phyloP scores from a whole-genome alignment of 1,284 basidiomycete species.

The Microbotryum silenes-acaulis region DNA sequence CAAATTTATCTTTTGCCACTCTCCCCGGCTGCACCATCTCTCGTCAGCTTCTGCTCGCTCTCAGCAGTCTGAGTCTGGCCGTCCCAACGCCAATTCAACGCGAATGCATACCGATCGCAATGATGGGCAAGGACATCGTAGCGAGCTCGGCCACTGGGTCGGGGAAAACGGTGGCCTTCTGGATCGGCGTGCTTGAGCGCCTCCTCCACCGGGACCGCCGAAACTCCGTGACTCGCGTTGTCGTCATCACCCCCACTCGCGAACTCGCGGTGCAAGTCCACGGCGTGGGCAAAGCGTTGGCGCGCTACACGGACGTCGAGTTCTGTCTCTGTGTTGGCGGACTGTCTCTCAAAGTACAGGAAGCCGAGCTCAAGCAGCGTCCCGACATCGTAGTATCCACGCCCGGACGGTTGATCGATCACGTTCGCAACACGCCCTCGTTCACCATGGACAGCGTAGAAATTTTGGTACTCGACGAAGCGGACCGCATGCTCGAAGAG shows the following conservation, averaged over 20 bases:
- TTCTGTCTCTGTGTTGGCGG: conserved; percentile 87
- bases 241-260: conserved; percentile 85
- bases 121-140: conserved; percentile 90
- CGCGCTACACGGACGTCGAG: conserved; percentile 76
- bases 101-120: conserved; percentile 81
- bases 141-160: conserved; percentile 92
- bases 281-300: conserved; percentile 77
- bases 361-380: conserved; percentile 68
- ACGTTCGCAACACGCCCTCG: conserved; percentile 87
- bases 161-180: conserved; percentile 94
- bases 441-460: conserved; percentile 91
- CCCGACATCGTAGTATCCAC: conserved; percentile 93
- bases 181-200: conserved; percentile 86
- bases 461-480: conserved; percentile 91
- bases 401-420: conserved; percentile 91
- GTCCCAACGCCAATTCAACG: conserved; percentile 93
- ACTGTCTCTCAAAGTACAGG: conserved; percentile 83
- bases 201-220: conserved; percentile 80
- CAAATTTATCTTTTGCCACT: conserved; percentile 39
- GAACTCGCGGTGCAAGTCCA: conserved; percentile 92
- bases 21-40: conserved; percentile 84
- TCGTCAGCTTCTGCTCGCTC: conserved; percentile 75
- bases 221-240: conserved; percentile 76
- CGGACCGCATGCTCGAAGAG: conserved; percentile 94
- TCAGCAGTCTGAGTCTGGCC: conserved; percentile 70